These are phyloP conservation scores for Malassezia caprae DNA, from an alignment of 1,284 basidiomycete species.

Conservation along the genomic window DNA sequence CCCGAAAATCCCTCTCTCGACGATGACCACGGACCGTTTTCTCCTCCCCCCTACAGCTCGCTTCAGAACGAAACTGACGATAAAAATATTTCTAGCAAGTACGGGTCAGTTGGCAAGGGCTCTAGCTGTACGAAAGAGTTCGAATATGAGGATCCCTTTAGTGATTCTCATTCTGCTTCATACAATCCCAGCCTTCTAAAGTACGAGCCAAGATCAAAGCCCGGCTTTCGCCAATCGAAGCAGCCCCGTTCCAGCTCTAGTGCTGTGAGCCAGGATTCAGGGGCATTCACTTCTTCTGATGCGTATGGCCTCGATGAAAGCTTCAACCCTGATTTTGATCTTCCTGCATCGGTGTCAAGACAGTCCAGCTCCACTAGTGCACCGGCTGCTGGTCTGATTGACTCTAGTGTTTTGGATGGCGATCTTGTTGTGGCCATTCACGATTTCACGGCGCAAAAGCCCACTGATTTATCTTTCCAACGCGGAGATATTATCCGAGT, in stretches of 20 bases:
- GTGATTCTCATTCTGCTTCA: neutral
- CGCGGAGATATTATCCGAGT: constrained; percentile 43
- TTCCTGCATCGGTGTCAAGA: neutral
- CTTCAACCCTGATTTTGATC: neutral
- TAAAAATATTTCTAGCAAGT: neutral
- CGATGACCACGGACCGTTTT: neutral
- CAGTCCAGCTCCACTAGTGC: neutral
- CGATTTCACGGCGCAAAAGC: constrained; percentile 37
- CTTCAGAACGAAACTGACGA: neutral
- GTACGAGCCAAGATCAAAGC: neutral
- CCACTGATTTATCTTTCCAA: constrained; percentile 34
- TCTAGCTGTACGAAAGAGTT: neutral
- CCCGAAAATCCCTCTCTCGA: neutral
- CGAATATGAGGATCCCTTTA: neutral
- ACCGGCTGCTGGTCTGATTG: neutral
- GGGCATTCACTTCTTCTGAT: neutral
- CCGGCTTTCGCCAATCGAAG: neutral
- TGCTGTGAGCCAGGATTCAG: neutral
- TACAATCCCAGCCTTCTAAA: neutral
- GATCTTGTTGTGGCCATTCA: constrained; percentile 32
- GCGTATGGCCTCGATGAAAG: neutral
- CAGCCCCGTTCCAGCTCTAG: neutral
- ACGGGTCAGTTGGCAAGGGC: neutral
- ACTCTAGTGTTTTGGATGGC: constrained; percentile 6
- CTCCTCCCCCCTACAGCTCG: neutral